Evolutionary conservation across 805 yeast species (phyloP).

Genomic region (Metschnikowia lochheadii): DNA sequence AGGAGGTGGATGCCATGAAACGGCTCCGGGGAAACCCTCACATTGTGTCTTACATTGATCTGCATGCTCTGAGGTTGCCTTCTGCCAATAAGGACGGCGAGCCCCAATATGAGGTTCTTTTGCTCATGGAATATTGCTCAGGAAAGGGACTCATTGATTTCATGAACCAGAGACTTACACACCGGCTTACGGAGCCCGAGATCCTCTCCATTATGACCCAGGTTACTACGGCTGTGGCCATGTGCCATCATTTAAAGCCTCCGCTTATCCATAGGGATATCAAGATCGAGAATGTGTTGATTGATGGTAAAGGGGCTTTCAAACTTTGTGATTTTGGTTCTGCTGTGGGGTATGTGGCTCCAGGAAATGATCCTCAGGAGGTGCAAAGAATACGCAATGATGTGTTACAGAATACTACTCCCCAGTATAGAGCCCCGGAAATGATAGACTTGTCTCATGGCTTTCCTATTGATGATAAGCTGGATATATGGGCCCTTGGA

Average conservation of each 20-base stretch:
- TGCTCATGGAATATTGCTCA: conserved; percentile 77
- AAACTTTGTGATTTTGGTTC: conserved; percentile 84
- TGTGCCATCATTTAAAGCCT: conserved; percentile 70
- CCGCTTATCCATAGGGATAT: conserved; percentile 77
- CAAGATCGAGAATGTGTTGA: conserved; percentile 75
- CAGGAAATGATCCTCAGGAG: conserved; percentile 61
- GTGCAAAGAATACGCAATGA: conserved; percentile 59
- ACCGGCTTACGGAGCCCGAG: conserved; percentile 65
- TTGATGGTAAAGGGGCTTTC: conserved; percentile 53
- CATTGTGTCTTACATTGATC: conserved; percentile 88
- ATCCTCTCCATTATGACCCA: conserved; percentile 65
- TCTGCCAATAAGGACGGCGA: conserved; percentile 6
- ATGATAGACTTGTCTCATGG: conserved; percentile 72
- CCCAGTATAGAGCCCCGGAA: conserved; percentile 82
- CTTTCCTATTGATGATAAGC: conserved; percentile 72
- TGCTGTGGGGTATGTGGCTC: conserved; percentile 59
- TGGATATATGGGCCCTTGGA: conserved; percentile 85
- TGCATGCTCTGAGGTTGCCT: conserved; percentile 79
- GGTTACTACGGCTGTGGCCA: conserved; percentile 67
- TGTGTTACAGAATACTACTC: conserved; percentile 74
- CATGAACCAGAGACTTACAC: conserved; percentile 67
- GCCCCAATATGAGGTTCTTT: conserved; percentile 70
- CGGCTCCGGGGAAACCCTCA: conserved; percentile 71
- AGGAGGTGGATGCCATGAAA: conserved; percentile 97
- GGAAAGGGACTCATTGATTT: conserved; percentile 73